phyloP scores from a whole-genome alignment of 352 stramenopile species.

The Phytophthora boehmeriae region DNA sequence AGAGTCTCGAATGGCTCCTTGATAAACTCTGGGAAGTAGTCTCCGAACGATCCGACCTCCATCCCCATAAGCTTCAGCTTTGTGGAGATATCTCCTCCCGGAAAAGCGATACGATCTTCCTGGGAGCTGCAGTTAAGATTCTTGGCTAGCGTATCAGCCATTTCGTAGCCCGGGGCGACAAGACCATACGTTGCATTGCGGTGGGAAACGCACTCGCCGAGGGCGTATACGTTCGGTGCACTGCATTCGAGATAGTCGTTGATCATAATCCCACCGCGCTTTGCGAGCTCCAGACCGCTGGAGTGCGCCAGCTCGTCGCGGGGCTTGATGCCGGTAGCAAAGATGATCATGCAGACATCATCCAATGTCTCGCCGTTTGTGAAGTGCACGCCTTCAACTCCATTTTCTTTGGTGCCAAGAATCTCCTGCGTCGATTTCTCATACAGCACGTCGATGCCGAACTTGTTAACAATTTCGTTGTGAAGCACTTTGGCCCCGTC shows the following conservation, averaged over 20 bases:
- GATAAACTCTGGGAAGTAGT: constrained; percentile 78
- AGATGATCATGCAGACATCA: constrained; percentile 92
- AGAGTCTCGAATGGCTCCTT: constrained; percentile 70
- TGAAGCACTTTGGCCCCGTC: constrained; percentile 90
- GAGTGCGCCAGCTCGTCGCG: constrained; percentile 87
- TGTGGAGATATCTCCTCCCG: constrained; percentile 89
- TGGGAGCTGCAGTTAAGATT: constrained; percentile 51
- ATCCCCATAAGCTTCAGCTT: constrained; percentile 95
- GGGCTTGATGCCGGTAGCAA: constrained; percentile 91
- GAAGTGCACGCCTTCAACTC: constrained; percentile 78
- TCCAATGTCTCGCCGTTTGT: constrained; percentile 78
- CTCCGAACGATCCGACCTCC: constrained; percentile 92
- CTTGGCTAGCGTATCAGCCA: constrained; percentile 89
- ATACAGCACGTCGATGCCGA: constrained; percentile 89
- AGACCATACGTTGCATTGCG: constrained; percentile 93
- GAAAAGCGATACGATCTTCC: constrained; percentile 63
- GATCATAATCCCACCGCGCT: constrained; percentile 90
- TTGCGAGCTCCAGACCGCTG: constrained; percentile 68
- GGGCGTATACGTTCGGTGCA: constrained; percentile 80
- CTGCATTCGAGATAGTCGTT: constrained; percentile 88
- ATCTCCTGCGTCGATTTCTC: constrained; percentile 81
- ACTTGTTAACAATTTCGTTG: constrained; percentile 86
- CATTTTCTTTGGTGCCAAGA: constrained; percentile 46
- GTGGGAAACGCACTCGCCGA: constrained; percentile 92
- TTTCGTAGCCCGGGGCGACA: constrained; percentile 92